Evolutionary conservation across 805 yeast species (phyloP).

Genomic region (Millerozyma acaciae): DNA sequence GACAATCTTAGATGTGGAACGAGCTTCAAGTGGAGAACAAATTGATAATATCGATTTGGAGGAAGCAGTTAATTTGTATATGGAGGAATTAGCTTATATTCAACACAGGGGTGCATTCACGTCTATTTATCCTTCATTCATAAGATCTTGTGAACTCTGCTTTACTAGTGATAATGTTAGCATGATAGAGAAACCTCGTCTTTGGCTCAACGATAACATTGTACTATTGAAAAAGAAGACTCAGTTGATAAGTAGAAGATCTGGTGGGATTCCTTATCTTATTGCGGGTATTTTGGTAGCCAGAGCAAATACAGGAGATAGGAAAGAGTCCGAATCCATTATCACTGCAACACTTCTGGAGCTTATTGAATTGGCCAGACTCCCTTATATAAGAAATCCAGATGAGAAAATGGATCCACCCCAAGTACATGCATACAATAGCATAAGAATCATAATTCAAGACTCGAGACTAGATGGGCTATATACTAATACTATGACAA

Average conservation of each 20-base stretch:
- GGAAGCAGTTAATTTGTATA: slow-evolving; percentile 50
- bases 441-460: slow-evolving; percentile 68
- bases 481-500: slow-evolving; percentile 50
- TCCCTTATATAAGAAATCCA: slow-evolving; percentile 43
- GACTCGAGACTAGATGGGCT: slow-evolving; percentile 63
- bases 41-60: slow-evolving; percentile 17
- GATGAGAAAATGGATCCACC: slow-evolving; percentile 68
- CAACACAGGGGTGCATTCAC: slow-evolving; percentile 92
- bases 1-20: slow-evolving; percentile 30
- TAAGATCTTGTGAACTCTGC: slow-evolving; percentile 62
- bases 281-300: slow-evolving; percentile 72
- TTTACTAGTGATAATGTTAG: slow-evolving; percentile 13
- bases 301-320: slow-evolving; percentile 20
- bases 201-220: slow-evolving; percentile 62
- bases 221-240: slow-evolving; percentile 49
- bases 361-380: slow-evolving; percentile 52
- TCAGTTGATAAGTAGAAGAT: slow-evolving; percentile 78
- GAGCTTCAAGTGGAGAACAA: slow-evolving; percentile 13
- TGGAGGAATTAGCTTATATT: slow-evolving; percentile 66
- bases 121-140: slow-evolving; percentile 78
- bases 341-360: slow-evolving; percentile 48
- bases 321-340: slow-evolving; percentile 26
- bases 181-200: slow-evolving; percentile 37
- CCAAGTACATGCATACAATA: slow-evolving; percentile 91
- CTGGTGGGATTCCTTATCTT: slow-evolving; percentile 87